Conservation (phyloP, 306 rosid genomes). For the Macrotyloma uniflorum region DNA sequence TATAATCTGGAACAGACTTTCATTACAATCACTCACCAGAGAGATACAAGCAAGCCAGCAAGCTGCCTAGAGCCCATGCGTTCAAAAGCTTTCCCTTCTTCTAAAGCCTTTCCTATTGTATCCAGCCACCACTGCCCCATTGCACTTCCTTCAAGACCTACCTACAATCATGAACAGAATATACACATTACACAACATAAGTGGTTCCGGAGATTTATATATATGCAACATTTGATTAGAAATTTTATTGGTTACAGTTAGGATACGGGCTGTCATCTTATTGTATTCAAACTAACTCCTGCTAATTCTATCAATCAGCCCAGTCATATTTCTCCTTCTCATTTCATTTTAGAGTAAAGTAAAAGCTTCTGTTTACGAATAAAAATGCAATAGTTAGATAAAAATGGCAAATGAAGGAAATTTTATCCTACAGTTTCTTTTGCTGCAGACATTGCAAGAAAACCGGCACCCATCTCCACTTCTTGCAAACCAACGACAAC, state of each 20-base stretch:
- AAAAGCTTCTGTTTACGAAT: slow-evolving; percentile 5
- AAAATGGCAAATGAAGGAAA: slow-evolving; percentile 15
- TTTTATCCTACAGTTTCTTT: slow-evolving; percentile 94
- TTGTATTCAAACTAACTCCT: not conserved
- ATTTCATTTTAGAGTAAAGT: slow-evolving; percentile 12
- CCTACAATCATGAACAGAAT: slow-evolving; percentile 57
- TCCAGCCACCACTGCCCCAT: slow-evolving; percentile 98
- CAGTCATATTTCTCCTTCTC: not conserved
- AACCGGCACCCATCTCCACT: slow-evolving; percentile 99
- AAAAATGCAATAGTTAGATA: slow-evolving; percentile 11
- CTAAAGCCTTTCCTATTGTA: slow-evolving; percentile 92
- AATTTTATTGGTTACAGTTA: not conserved
- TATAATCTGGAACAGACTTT: slow-evolving; percentile 17
- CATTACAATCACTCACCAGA: slow-evolving; percentile 68
- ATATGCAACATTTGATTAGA: not conserved
- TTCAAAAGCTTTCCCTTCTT: slow-evolving; percentile 86
- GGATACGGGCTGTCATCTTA: not conserved
- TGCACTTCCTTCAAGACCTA: slow-evolving; percentile 99
- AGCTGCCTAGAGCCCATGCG: slow-evolving; percentile 99
- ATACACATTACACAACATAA: slow-evolving; percentile 16
- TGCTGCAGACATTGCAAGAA: slow-evolving; percentile 99
- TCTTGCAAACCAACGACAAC: slow-evolving; percentile 97
- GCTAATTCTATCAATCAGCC: not conserved
- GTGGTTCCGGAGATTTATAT: slow-evolving; percentile 19
- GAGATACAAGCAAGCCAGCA: slow-evolving; percentile 98